Evolutionary conservation across 306 rosid species (phyloP).

Genomic region (Prosopis cineraria): DNA sequence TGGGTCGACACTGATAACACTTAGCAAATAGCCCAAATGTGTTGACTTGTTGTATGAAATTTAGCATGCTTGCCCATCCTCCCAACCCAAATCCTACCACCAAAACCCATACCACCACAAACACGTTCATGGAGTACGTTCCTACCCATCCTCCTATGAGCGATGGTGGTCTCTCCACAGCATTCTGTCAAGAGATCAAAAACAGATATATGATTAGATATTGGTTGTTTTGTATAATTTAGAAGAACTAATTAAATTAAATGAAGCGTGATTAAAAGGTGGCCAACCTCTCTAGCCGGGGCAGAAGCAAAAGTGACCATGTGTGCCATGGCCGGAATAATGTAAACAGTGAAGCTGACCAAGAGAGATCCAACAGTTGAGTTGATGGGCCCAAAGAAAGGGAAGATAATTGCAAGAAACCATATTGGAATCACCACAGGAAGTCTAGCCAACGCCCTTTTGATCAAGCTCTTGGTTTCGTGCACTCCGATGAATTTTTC

Average conservation of each 20-base stretch:
- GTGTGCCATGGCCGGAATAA: slow-evolving; percentile 75
- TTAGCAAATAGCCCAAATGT: slow-evolving; percentile 68
- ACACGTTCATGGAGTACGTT: slow-evolving; percentile 49
- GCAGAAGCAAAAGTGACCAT: slow-evolving; percentile 71
- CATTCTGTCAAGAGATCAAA: slow-evolving; percentile 48
- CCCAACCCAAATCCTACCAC: slow-evolving; percentile 81
- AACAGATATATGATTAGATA: not conserved
- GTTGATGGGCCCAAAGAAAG: slow-evolving; percentile 79
- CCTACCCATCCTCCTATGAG: slow-evolving; percentile 71
- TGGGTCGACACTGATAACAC: slow-evolving; percentile 76
- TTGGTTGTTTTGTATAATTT: not conserved
- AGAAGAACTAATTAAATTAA: not conserved
- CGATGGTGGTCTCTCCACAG: slow-evolving; percentile 72
- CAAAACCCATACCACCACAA: slow-evolving; percentile 77
- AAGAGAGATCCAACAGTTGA: slow-evolving; percentile 76
- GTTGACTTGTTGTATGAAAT: slow-evolving; percentile 56
- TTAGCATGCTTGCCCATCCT: slow-evolving; percentile 82
- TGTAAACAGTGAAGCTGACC: slow-evolving; percentile 82
- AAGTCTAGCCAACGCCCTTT: slow-evolving; percentile 67
- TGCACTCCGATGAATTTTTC: slow-evolving; percentile 64
- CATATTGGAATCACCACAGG: slow-evolving; percentile 81
- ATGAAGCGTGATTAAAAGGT: not conserved
- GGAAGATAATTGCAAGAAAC: slow-evolving; percentile 73
- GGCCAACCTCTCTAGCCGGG: slow-evolving; percentile 60
- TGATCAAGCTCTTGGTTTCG: slow-evolving; percentile 63